Base-by-base conservation (phyloP, 2,329 filamentous ascomycete species). In the Penicillium decumbens region DNA sequence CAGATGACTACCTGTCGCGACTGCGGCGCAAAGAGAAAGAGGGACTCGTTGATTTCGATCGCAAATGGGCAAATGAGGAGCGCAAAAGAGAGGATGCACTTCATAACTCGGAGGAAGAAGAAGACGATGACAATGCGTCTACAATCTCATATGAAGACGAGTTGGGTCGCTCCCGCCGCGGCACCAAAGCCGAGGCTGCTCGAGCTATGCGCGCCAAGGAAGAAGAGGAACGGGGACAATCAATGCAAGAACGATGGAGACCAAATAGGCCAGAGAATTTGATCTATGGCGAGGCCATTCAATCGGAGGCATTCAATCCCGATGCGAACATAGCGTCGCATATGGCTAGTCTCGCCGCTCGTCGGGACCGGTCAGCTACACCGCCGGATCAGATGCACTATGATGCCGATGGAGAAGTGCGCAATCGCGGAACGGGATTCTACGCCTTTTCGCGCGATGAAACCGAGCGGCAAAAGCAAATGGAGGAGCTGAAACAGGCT, bases 131-230 rank as follows among this genome's bases (percentile, higher is more conserved):
- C 38, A 71, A 75, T 39, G 75, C 78, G 24, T 85, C 90, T 46
- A 69, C 88, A n/a, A 75, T 97, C 4, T 91, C 96, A 58, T 95
- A 89, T 66, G 80, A 86, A 45, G 93, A 98, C 69, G 93, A 97
- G 64, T 95, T 95, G 65, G 93, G 93, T 2, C 85, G 93, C n/a
- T 80, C 84, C 12, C 78, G 91, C 3, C 82, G 75, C 38, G 88
- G 86, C 15, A 92, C 88, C 0, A 80, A 80, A 41, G 80, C 83
- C 4, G 82, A 93, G 54, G 83, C 81, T 13, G 79, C 82, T 35
- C 79, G 79, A 6, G 78, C 87, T 58, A 79, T 86, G 57, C 79
- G 82, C 10, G 74, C 77, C 33, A 77, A 69, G 30, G 55, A 58
- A 18, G 60, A 64, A 47, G 52, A 60, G 39, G 50, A 58, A 29